A percentile compares a stretch with the other conserved stretches of the same genome.
phyloP scores from a whole-genome alignment of 2,329 filamentous ascomycete genomes.

The Hypoxylon sp. region DNA sequence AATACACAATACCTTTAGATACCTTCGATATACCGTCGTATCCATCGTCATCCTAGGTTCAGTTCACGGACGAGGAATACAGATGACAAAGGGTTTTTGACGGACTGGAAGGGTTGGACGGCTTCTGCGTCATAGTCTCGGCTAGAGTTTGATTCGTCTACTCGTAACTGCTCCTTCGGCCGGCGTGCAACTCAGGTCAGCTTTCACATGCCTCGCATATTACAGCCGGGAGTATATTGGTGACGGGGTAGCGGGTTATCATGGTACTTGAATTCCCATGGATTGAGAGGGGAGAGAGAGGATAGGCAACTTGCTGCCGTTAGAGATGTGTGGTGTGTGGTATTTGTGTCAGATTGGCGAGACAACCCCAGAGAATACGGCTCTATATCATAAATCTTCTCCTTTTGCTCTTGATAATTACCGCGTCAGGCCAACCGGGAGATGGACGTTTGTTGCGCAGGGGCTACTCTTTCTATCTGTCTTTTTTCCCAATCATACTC shows the following conservation, averaged over 20 bases:
- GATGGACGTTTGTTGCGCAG: slow-evolving; percentile 50
- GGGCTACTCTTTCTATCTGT: slow-evolving; percentile 50
- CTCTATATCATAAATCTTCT: slow-evolving; percentile 63
- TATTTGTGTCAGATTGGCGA: slow-evolving; percentile 55
- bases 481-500: slow-evolving; percentile 49
- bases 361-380: slow-evolving; percentile 54
- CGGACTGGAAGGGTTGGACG: slow-evolving; percentile 50
- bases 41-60: slow-evolving; percentile 49
- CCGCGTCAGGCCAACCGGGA: slow-evolving; percentile 50
- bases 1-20: slow-evolving; percentile 47
- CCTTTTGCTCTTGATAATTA: slow-evolving; percentile 58
- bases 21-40: slow-evolving; percentile 51
- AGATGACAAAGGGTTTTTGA: slow-evolving; percentile 49
- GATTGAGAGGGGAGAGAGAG: slow-evolving; percentile 41
- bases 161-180: slow-evolving; percentile 49
- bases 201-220: slow-evolving; percentile 49
- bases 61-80: slow-evolving; percentile 48
- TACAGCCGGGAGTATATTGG: slow-evolving; percentile 48
- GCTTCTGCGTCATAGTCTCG: slow-evolving; percentile 52
- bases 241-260: slow-evolving; percentile 45
- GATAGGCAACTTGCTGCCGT: slow-evolving; percentile 47
- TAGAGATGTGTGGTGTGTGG: slow-evolving; percentile 51
- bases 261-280: slow-evolving; percentile 46
- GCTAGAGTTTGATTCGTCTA: slow-evolving; percentile 53
- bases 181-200: slow-evolving; percentile 49